Evolutionary conservation across 306 rosid genomes (phyloP).

Genomic region (Hippophae gyantsensis): DNA sequence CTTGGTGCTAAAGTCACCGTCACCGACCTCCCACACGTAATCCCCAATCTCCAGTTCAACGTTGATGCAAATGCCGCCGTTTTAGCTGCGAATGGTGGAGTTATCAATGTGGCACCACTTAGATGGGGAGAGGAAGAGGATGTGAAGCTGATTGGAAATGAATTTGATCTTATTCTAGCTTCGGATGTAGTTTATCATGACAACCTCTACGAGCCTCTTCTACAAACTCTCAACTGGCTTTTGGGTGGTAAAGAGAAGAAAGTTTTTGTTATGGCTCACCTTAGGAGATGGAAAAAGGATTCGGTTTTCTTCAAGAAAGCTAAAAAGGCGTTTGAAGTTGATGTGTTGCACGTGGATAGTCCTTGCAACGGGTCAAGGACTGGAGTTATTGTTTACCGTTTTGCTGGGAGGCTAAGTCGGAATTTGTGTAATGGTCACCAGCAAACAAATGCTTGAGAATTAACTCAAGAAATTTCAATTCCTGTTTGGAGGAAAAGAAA

Average conservation of each 20-base stretch:
- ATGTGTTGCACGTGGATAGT: slow-evolving; percentile 42
- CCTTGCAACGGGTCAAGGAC: slow-evolving; percentile 56
- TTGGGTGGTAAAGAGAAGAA: slow-evolving; percentile 14
- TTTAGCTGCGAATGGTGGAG: slow-evolving; percentile 42
- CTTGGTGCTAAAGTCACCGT: slow-evolving; percentile 56
- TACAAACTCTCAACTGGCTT: slow-evolving; percentile 52
- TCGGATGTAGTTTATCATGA: slow-evolving; percentile 93
- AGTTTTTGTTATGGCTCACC: slow-evolving; percentile 75
- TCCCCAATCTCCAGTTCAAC: slow-evolving; percentile 61
- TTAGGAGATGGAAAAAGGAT: slow-evolving; percentile 87
- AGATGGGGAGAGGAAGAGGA: slow-evolving; percentile 73
- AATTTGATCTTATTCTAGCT: slow-evolving; percentile 56
- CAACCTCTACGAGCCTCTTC: slow-evolving; percentile 64
- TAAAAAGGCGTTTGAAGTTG: slow-evolving; percentile 46
- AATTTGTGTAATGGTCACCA: slow-evolving; percentile 1
- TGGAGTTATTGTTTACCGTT: slow-evolving; percentile 66
- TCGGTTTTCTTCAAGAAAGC: slow-evolving; percentile 75
- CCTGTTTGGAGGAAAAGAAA: no score
- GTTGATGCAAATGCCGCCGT: slow-evolving; percentile 45
- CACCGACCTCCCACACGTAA: slow-evolving; percentile 83
- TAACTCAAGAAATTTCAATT: no score
- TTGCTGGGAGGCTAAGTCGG: slow-evolving; percentile 23
- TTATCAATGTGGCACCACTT: slow-evolving; percentile 39
- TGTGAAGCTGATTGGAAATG: slow-evolving; percentile 42
- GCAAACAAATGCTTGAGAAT: background rate